Evolutionary conservation across 176 grass and related monocot genomes (phyloP).

Genomic region (Aegilops umbellulata): DNA sequence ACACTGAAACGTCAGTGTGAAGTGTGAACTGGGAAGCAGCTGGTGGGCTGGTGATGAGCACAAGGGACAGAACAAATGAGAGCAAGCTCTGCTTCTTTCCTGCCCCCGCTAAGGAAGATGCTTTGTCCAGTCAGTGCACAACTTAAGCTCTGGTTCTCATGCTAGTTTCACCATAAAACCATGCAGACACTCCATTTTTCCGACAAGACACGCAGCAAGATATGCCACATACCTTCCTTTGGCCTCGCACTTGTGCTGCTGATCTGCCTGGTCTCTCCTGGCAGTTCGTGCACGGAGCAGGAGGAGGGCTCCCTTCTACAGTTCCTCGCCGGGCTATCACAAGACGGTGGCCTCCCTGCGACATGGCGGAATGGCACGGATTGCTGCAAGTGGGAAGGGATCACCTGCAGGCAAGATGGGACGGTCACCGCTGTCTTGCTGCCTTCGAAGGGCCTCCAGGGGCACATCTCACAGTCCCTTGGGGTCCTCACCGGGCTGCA

Average conservation of each 20-base stretch:
- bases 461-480: constrained; percentile 15
- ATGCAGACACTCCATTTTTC: constrained; percentile 22
- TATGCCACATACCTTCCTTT: neutral
- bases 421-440: neutral
- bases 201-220: neutral
- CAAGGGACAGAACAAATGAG: neutral
- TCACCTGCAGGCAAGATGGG: constrained; percentile 18
- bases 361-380: constrained; percentile 22
- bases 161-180: constrained; percentile 20
- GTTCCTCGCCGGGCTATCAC: constrained; percentile 28
- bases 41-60: neutral
- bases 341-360: neutral
- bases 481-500: neutral
- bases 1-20: neutral
- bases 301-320: constrained; percentile 36
- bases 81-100: neutral
- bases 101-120: neutral
- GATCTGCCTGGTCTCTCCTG: neutral
- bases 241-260: constrained; percentile 16
- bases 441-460: neutral
- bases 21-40: neutral
- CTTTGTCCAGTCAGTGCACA: neutral
- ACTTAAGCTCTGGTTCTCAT: neutral
- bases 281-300: constrained; percentile 17
- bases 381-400: constrained; percentile 49